Evolutionary conservation across 2,329 filamentous ascomycete species (phyloP), one percentile per base, ranked within the genome.

Genomic region (Alternaria postmessia): DNA sequence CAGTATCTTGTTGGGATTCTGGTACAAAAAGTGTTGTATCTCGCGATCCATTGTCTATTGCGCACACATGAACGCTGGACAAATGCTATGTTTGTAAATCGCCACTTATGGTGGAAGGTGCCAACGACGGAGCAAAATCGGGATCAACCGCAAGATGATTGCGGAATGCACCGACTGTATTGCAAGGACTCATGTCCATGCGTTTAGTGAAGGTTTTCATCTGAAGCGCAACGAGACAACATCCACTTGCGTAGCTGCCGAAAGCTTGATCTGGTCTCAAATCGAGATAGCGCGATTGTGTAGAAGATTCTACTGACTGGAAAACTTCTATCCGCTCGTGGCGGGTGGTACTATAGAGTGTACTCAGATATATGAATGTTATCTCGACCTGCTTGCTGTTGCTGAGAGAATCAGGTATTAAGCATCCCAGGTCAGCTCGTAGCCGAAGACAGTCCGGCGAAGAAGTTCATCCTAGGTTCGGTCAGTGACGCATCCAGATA

Each of bases 391-490:
- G 11, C 46, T 26, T 14, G 26, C 7, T 7, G 16, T 26, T 44
- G 2, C 24, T 11, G 5, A 2, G 7, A 7, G 9, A 24, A 20
- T 14, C 7, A 12, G 16, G 32, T 59, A 54, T 70, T 57, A 68
- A 18, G 34, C 42, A 20, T 54, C 32, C 92, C 92, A 95, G 61
- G 82, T 83, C 64, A 96, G 78, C 61, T 88, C 85, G 78, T 91
- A 96, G 20, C 91, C 91, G 69, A 90, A 93, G 7, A 96, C 93
- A 7, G 92, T 96, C 76, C 91, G 89, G 65, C 92, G 87, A 59
- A 96, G 82, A 65, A 89, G 85, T 79, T 94, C 87, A 78, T 96
- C 93, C 84, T 87, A 7, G 12, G 2, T 34, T 16, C 18, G 1
- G 26, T 57, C n/a, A 66, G 47, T 48, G 38, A 51, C 14, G 24